Conservation (phyloP, 108 stramenopile species). For the Nannochloropsis gaditana region DNA sequence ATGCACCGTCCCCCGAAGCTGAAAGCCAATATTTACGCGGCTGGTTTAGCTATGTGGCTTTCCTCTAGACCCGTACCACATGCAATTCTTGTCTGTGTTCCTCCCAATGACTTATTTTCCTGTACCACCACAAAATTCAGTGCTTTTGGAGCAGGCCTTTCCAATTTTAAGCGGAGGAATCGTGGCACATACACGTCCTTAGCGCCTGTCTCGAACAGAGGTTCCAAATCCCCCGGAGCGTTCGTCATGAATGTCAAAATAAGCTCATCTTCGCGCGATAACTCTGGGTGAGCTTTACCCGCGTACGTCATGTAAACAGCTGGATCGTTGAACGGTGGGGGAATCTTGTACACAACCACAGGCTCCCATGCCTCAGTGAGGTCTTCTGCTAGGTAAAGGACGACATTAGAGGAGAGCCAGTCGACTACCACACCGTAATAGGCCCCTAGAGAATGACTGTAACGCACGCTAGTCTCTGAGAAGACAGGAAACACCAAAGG, state of each 20-base stretch:
- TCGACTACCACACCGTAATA: background rate
- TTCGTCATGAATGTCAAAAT: background rate
- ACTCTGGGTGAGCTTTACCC: constrained; percentile 15
- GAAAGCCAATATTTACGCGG: no score
- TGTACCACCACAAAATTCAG: background rate
- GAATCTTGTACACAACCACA: background rate
- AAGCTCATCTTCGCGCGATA: background rate
- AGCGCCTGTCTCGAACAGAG: background rate
- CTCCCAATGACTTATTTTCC: no score
- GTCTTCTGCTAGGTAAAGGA: background rate
- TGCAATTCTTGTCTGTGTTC: no score
- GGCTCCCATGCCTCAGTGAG: background rate
- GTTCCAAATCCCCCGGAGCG: background rate
- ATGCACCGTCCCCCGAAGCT: no score
- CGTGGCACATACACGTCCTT: constrained; percentile 2
- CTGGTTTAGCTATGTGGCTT: no score
- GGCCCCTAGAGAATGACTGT: background rate
- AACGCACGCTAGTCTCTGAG: background rate
- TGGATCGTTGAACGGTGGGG: background rate
- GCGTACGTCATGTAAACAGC: constrained; percentile 6
- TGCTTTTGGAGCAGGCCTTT: background rate
- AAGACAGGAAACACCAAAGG: background rate
- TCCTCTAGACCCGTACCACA: no score
- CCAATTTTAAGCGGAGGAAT: background rate
- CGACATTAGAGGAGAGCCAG: background rate